Base-by-base conservation (phyloP, 495 filamentous ascomycete species). In the Aspergillus panamensis region DNA sequence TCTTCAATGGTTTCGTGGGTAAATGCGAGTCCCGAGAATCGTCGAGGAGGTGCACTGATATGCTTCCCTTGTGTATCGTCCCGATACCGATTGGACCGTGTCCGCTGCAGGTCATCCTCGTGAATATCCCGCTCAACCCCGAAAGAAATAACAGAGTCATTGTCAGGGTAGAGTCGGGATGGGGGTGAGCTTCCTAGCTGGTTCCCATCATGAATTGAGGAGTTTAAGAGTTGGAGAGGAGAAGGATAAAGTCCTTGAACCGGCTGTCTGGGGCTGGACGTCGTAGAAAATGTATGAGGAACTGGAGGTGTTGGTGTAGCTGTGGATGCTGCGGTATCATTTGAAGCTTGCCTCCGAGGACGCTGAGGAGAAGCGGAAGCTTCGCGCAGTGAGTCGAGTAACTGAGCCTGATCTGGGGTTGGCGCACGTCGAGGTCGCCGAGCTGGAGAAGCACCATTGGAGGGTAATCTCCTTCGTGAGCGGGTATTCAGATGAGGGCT, bases 91-190 rank as follows among this genome's bases (percentile, higher is more conserved):
- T 64, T 61, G 35, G 70, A 65, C 19, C 68, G 62, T 31, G 72
- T 74, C 29, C 74, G 65, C 60, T 72, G 69, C 8, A 79, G 44
- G 30, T 75, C 57, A 54, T 77, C 75, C 8, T 71, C 67, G 39
- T 77, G 70, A 50, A 77, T 63, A 42, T 74, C 70, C n/a, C 76
- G 73, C 35, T 79, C 76, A n/a, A 79, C 47, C 10, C 59, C 62
- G 60, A 66, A 79, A 6, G 74, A 77, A 3, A 72, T 51, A 8
- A 70, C 63, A 2, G 74, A 77, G 5, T 69, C 71, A 51, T 73
- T 71, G 32, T 77, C 73, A 6, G 70, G 47, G 10, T 63, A 71
- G 53, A 64, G 65, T 44, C 65, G 49, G 31, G 64, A 65, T 32
- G 58, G 59, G 10, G 66, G 65, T 6, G 64, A 70, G 52, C 63